phyloP scores from a whole-genome alignment of 176 grass and related monocot genomes.

The Phoenix dactylifera region DNA sequence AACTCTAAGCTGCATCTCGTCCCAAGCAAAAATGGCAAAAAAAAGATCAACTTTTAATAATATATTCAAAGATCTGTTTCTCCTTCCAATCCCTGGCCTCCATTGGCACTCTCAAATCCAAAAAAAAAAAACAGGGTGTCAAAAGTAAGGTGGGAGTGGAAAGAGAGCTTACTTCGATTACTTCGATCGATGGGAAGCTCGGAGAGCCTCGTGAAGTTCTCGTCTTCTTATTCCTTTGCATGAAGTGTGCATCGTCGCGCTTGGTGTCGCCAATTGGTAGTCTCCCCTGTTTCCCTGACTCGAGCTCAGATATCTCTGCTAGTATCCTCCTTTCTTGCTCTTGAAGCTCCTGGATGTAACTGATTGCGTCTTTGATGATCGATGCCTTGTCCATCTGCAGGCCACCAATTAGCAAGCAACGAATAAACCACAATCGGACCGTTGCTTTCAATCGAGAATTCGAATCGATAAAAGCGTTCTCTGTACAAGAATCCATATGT shows the following conservation, averaged over 20 bases:
- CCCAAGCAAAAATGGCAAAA: too few relatives aligned
- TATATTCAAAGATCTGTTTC: too few relatives aligned
- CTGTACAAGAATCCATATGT: too few relatives aligned
- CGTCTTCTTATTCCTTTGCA: neutral
- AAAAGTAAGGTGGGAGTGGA: neutral
- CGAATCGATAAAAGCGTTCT: too few relatives aligned
- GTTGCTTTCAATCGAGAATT: too few relatives aligned
- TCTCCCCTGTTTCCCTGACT: neutral
- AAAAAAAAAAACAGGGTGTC: neutral
- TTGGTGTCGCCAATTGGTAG: neutral
- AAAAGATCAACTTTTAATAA: too few relatives aligned
- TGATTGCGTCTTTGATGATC: constrained; percentile 53
- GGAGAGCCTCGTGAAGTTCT: neutral
- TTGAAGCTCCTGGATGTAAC: constrained; percentile 47
- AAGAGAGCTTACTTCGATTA: constrained; percentile 21
- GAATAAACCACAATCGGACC: neutral
- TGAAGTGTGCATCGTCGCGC: too few relatives aligned
- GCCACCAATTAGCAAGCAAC: neutral
- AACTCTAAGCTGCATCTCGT: constrained; percentile 33
- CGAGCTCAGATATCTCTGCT: constrained; percentile 33
- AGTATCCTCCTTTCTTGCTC: constrained; percentile 27
- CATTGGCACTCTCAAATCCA: neutral
- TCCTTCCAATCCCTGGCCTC: too few relatives aligned
- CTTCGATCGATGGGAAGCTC: constrained; percentile 24
- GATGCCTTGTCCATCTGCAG: constrained; percentile 73